Conservation (phyloP, 257 asterid genomes). For the Paraleonurus japonicus region DNA sequence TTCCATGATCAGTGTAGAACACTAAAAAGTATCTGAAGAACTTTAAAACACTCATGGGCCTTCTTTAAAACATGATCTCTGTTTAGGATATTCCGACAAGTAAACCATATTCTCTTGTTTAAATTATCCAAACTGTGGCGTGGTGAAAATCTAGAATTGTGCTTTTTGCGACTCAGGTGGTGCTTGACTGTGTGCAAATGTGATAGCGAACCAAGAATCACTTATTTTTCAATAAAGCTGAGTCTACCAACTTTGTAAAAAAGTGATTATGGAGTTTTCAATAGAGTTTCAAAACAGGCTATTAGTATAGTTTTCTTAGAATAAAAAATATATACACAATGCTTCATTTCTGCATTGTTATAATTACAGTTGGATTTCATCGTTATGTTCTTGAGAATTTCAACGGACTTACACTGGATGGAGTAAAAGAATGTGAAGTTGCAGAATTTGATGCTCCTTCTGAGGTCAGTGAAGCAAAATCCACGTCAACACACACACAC, state of each 20-base stretch:
- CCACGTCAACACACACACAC: no score
- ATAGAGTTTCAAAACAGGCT: no score
- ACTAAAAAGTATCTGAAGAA: not conserved
- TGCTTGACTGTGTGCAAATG: no score
- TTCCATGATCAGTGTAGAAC: not conserved
- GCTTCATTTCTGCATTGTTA: slow-evolving; percentile 9
- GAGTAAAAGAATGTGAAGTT: slow-evolving; percentile 55
- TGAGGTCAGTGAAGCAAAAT: slow-evolving; percentile 50
- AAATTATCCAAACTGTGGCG: not conserved
- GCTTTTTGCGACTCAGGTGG: not conserved
- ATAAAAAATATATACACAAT: not conserved
- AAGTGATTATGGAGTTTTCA: no score
- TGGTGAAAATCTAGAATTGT: not conserved
- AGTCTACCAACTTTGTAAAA: no score
- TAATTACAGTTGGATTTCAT: slow-evolving; percentile 72
- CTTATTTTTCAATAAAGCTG: no score
- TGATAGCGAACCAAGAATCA: no score
- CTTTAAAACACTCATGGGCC: not conserved
- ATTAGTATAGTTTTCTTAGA: not conserved
- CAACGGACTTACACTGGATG: slow-evolving; percentile 52
- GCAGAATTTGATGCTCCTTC: slow-evolving; percentile 69
- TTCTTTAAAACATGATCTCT: not conserved
- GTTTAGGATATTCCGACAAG: not conserved
- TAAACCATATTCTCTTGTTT: not conserved
- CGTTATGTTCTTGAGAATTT: slow-evolving; percentile 66